Percentiles rank a stretch among this genome's conserved stretches.
Evolutionary conservation across 2,329 filamentous ascomycete species (phyloP).

Genomic region (Monosporascus sp.): DNA sequence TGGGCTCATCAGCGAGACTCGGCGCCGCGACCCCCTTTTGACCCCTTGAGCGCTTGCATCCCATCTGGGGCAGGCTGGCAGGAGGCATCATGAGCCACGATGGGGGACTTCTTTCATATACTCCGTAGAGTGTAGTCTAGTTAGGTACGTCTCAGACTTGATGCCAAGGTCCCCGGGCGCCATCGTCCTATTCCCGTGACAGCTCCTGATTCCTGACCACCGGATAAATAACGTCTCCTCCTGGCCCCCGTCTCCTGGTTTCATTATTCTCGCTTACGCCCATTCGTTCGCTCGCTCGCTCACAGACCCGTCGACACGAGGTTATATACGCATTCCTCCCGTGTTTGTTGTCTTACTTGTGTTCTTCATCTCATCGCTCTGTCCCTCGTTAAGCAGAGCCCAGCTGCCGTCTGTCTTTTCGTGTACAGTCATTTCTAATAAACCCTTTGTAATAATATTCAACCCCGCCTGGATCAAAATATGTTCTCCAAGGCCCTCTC

Average conservation of each 20-base stretch:
- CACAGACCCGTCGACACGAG: neutral
- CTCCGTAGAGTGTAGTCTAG: no score
- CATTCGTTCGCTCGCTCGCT: neutral
- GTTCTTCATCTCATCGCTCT: neutral
- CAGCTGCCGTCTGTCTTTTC: neutral
- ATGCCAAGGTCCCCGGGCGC: neutral
- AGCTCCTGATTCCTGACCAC: neutral
- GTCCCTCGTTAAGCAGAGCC: neutral
- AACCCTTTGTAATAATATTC: neutral
- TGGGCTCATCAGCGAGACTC: no score
- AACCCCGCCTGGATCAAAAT: slow-evolving; percentile 4
- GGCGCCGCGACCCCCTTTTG: neutral
- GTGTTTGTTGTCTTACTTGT: neutral
- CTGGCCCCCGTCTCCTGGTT: neutral
- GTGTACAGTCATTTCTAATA: neutral
- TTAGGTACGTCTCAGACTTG: no score
- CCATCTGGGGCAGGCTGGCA: neutral
- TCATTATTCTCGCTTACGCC: neutral
- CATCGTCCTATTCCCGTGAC: neutral
- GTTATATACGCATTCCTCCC: neutral
- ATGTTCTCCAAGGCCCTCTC: slow-evolving; percentile 44
- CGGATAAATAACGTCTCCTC: neutral
- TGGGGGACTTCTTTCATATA: neutral
- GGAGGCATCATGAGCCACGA: neutral
- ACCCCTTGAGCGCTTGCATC: neutral